Conservation (phyloP, 2,329 filamentous ascomycete genomes). For the Hymenotorrendiella dingleyae region DNA sequence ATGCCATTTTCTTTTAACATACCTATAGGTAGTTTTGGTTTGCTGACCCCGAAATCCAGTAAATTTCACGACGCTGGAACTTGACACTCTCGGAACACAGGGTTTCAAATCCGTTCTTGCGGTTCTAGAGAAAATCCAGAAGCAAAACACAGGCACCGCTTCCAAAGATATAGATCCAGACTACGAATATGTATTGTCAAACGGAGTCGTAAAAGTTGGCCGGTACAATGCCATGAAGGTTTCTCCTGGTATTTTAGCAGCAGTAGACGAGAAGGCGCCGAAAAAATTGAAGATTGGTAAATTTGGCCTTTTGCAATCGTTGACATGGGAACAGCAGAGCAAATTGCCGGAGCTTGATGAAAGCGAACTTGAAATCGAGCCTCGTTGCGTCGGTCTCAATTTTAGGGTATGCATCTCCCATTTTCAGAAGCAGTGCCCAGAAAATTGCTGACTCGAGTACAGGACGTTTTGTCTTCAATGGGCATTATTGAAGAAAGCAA, state of each 20-base stretch:
- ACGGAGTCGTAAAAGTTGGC: background rate
- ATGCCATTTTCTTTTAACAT: too few relatives aligned
- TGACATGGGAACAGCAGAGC: conserved; percentile 11
- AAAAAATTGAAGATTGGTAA: conserved; percentile 12
- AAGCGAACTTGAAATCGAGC: conserved; percentile 10
- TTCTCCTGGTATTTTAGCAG: conserved; percentile 7
- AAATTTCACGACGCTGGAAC: too few relatives aligned
- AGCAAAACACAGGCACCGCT: too few relatives aligned
- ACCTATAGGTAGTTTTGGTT: too few relatives aligned
- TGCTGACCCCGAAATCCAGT: too few relatives aligned
- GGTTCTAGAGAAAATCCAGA: too few relatives aligned
- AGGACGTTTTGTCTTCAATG: conserved; percentile 21
- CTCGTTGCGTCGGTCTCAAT: conserved; percentile 10
- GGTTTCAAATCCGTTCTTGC: too few relatives aligned
- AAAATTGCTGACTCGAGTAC: background rate
- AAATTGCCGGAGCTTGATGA: background rate
- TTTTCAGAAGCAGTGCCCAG: background rate
- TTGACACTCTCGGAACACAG: too few relatives aligned
- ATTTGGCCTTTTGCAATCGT: conserved; percentile 11
- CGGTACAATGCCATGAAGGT: background rate
- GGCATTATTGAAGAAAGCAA: conserved; percentile 14
- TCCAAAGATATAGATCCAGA: background rate
- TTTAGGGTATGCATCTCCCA: conserved; percentile 8
- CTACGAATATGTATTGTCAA: background rate
- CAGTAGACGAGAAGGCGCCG: background rate